Evolutionary conservation across 2,329 filamentous ascomycete genomes (phyloP).

Genomic region (Hypoxylon sp.): DNA sequence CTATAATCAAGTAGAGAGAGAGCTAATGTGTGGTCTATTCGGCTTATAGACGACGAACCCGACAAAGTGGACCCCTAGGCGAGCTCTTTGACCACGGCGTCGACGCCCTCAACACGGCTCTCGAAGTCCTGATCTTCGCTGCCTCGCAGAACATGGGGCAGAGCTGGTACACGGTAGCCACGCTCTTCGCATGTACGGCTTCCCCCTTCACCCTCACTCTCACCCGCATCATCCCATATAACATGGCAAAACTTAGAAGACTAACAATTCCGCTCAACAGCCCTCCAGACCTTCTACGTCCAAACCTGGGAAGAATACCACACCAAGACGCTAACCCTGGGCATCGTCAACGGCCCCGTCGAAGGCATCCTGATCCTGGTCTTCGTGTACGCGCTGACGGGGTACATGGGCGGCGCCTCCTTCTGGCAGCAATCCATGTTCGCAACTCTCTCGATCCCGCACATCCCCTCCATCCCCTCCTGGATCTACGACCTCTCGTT

Average conservation of each 20-base stretch:
- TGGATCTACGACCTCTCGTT: conserved; percentile 84
- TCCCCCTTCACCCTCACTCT: not conserved
- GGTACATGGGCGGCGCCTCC: conserved; percentile 85
- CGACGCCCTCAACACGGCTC: conserved; percentile 94
- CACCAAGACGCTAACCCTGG: conserved; percentile 93
- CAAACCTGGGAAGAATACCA: conserved; percentile 99
- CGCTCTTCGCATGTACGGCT: conserved; percentile 83
- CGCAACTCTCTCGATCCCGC: conserved; percentile 76
- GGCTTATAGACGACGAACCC: conserved; percentile 80
- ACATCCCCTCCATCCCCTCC: conserved; percentile 75
- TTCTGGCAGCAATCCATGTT: conserved; percentile 94
- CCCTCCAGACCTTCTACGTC: conserved; percentile 95
- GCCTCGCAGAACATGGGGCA: conserved; percentile 94
- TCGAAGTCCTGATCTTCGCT: conserved; percentile 93
- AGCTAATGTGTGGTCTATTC: conserved; percentile 32
- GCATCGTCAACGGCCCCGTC: conserved; percentile 92
- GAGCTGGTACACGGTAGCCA: conserved; percentile 88
- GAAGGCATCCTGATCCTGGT: conserved; percentile 92
- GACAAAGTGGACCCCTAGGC: conserved; percentile 91
- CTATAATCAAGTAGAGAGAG: not conserved
- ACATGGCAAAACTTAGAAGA: not conserved
- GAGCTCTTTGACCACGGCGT: conserved; percentile 98
- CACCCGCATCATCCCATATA: not conserved
- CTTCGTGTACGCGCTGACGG: conserved; percentile 85
- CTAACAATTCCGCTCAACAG: conserved; percentile 59